phyloP scores from a whole-genome alignment of 2,329 filamentous ascomycete species.

The Diaporthe australafricana region DNA sequence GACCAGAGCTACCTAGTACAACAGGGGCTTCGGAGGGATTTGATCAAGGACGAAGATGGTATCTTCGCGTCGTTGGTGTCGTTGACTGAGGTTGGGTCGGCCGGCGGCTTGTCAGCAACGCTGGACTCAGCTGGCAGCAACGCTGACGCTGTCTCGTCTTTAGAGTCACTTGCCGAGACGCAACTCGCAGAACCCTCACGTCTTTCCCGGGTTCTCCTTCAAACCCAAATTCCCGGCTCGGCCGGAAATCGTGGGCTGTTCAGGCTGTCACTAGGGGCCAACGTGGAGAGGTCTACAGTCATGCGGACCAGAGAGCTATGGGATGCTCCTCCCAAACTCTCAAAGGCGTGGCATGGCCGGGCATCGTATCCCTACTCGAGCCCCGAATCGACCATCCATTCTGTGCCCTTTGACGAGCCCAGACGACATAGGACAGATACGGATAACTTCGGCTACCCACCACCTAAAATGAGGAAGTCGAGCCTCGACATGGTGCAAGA shows the following conservation, averaged over 20 bases:
- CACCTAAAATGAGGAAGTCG: neutral
- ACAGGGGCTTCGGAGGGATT: constrained; percentile 70
- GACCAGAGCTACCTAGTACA: constrained; percentile 76
- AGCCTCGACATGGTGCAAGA: constrained; percentile 35
- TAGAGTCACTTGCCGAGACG: neutral
- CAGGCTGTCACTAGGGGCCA: constrained; percentile 27
- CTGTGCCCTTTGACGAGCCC: neutral
- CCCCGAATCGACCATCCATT: neutral
- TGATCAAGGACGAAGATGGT: constrained; percentile 59
- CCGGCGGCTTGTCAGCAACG: neutral
- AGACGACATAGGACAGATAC: neutral
- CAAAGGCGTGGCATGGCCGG: neutral
- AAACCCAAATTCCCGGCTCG: neutral
- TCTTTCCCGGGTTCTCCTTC: constrained; percentile 21
- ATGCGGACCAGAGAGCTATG: constrained; percentile 4
- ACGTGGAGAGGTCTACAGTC: constrained; percentile 16
- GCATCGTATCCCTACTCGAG: neutral
- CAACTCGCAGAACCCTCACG: constrained; percentile 10
- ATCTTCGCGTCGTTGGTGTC: constrained; percentile 59
- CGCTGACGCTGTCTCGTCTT: neutral
- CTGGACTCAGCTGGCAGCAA: constrained; percentile 20
- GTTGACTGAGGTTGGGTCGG: constrained; percentile 35
- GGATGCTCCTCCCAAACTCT: neutral
- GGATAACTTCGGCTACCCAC: neutral
- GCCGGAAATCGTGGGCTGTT: constrained; percentile 24